Evolutionary conservation across 2,329 filamentous ascomycete genomes (phyloP).

Genomic region (Apiospora pterosperma): DNA sequence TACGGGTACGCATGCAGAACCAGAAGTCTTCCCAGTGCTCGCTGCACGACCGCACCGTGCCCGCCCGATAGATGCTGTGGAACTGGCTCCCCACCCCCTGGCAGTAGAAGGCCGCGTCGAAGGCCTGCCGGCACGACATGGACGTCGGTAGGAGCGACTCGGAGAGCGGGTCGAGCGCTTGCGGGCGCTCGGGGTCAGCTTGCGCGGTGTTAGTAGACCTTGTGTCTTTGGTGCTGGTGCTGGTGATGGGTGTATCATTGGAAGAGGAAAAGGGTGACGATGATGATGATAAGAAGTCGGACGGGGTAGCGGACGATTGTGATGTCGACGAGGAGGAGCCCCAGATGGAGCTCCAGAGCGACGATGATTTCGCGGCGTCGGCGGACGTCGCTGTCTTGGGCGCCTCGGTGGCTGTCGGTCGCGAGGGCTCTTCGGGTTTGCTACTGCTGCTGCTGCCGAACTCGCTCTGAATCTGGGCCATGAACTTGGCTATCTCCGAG

Average conservation of each 20-base stretch:
- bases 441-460: constrained; percentile 17
- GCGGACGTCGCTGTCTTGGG: constrained; percentile 4
- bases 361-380: neutral
- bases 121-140: constrained; percentile 87
- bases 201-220: constrained; percentile 10
- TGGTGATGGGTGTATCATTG: constrained; percentile 1
- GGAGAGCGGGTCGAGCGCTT: constrained; percentile 44
- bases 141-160: constrained; percentile 72
- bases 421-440: constrained; percentile 4
- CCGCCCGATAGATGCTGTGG: constrained; percentile 86
- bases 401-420: constrained; percentile 8
- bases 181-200: constrained; percentile 3
- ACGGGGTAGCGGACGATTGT: constrained; percentile 14
- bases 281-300: constrained; percentile 7
- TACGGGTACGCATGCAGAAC: constrained; percentile 90
- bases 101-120: constrained; percentile 94
- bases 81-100: constrained; percentile 88
- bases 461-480: constrained; percentile 33
- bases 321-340: constrained; percentile 24
- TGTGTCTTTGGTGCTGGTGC: constrained; percentile 10
- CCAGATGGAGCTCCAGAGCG: constrained; percentile 22
- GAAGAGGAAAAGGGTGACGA: constrained; percentile 28
- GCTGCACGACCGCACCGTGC: constrained; percentile 70
- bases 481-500: constrained; percentile 53
- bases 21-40: constrained; percentile 93